Evolutionary conservation across 371 early-diverging fungal species (phyloP), one percentile per base, ranked within the genome.

Genomic region (Neoconidiobolus thromboides): DNA sequence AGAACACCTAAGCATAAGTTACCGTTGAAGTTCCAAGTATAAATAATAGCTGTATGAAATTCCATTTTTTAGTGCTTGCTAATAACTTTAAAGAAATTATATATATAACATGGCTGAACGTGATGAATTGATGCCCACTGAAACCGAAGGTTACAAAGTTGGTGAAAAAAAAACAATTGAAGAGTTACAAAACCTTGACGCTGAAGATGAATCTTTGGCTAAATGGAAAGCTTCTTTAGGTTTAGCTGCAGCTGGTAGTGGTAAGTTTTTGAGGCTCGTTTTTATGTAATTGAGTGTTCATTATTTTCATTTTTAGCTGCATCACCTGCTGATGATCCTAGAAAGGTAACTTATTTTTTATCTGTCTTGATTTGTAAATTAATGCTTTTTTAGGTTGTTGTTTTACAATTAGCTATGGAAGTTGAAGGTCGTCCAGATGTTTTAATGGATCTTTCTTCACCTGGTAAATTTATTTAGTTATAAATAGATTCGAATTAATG

Each of bases 141-240:
- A 73, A 65, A 89, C 89, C 61, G 76, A 80, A 58, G 86, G 86
- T 55, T 89, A 87, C 69, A 83, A 79, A 71, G 78, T 78, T 46
- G 83, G 85, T 54, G 86, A 85, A 63, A 93, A 93, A 79, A 96
- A 94, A 79, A 82, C 89, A 37, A 65, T 91, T 38, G 78, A 79
- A 48, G 93, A 96, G 71, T 82, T 87, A 65, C 73, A 85, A 62
- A 69, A 76, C 15, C 75, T 96, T 59, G 96, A 96, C 68, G 85
- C 87, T 60, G 72, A 81, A 63, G 96, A 96, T 75, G 93, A 92
- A 72, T 91, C 93, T 36, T 79, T 96, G 55, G 74, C 78, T 63
- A 93, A 90, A 72, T 96, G 96, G 96, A 96, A 96, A 76, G 85
- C 82, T 62, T 88, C 90, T 46, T 82, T 96, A 51, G 96, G 96